Evolutionary conservation across 169 alveolate species (phyloP).

Genomic region (Fabrea salina): DNA sequence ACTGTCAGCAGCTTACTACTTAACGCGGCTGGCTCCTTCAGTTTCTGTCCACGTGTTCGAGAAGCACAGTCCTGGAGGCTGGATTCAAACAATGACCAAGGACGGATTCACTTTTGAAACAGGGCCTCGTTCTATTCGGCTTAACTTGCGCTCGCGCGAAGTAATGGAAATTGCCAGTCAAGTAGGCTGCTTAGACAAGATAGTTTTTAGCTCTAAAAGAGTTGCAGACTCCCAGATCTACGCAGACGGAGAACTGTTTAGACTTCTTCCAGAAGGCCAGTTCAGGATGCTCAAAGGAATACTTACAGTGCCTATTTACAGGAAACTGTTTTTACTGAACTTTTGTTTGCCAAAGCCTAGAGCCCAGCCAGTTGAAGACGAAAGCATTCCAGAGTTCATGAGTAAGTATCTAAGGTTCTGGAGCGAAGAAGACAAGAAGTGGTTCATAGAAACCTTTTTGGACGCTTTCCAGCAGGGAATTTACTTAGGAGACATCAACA

Average conservation of each 20-base stretch:
- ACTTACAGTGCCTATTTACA: background rate
- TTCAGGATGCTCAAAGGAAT: background rate
- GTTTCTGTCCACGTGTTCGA: background rate
- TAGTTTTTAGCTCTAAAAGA: background rate
- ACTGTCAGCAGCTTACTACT: constrained; percentile 44
- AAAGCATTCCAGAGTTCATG: background rate
- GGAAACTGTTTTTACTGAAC: background rate
- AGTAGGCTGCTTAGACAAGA: constrained; percentile 1
- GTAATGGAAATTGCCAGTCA: background rate
- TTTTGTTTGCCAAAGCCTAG: background rate
- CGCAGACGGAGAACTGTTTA: background rate
- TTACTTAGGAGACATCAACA: background rate
- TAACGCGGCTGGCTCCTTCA: background rate
- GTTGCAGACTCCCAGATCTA: background rate
- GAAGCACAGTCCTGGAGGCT: background rate
- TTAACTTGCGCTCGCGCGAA: background rate
- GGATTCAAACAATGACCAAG: constrained; percentile 3
- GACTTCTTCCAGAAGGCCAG: background rate
- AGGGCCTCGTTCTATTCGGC: constrained; percentile 23
- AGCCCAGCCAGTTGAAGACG: background rate
- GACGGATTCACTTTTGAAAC: background rate
- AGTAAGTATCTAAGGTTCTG: background rate
- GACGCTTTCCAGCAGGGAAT: constrained; percentile 22
- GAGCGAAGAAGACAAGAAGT: constrained; percentile 12
- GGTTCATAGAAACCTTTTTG: background rate